Conservation (phyloP, 2,329 filamentous ascomycete genomes). For the Botrytis pseudocinerea region DNA sequence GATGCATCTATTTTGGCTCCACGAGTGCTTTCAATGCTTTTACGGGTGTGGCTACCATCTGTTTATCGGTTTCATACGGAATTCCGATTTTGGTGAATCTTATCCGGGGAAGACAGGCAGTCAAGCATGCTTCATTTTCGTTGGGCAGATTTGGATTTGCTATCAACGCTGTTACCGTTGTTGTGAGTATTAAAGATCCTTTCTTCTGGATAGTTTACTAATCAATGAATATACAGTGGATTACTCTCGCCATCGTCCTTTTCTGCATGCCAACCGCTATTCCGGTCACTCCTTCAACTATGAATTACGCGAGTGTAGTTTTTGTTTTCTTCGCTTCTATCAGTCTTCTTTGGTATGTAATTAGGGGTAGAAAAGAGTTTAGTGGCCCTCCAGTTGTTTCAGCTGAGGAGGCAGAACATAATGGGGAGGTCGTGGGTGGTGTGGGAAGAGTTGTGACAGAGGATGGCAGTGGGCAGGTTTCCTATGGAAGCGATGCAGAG, state of each 20-base stretch:
- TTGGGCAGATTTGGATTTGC: constrained; percentile 67
- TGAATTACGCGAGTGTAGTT: constrained; percentile 69
- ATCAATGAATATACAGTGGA: constrained; percentile 51
- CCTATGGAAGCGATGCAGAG: constrained; percentile 20
- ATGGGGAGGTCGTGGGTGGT: constrained; percentile 33
- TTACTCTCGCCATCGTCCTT: constrained; percentile 65
- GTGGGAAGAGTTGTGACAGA: constrained; percentile 32
- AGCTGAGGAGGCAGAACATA: constrained; percentile 33
- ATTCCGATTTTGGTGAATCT: constrained; percentile 73
- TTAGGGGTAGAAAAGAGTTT: constrained; percentile 63
- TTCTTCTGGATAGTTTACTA: not conserved
- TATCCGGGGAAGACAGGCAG: constrained; percentile 62
- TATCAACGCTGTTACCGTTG: constrained; percentile 68
- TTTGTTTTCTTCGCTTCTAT: constrained; percentile 63
- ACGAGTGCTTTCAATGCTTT: constrained; percentile 77
- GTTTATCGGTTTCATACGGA: constrained; percentile 72
- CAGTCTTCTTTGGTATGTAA: constrained; percentile 63
- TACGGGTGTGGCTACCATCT: constrained; percentile 78
- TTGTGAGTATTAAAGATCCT: constrained; percentile 26
- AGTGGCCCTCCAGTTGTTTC: constrained; percentile 51
- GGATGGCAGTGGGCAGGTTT: constrained; percentile 20
- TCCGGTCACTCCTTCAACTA: constrained; percentile 55
- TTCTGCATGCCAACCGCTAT: constrained; percentile 74
- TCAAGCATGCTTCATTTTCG: constrained; percentile 66
- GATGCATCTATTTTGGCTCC: constrained; percentile 77